Percentiles rank a stretch among this genome's conserved stretches.
Conservation (phyloP, 2,329 filamentous ascomycete genomes). For the Fusarium sp. region DNA sequence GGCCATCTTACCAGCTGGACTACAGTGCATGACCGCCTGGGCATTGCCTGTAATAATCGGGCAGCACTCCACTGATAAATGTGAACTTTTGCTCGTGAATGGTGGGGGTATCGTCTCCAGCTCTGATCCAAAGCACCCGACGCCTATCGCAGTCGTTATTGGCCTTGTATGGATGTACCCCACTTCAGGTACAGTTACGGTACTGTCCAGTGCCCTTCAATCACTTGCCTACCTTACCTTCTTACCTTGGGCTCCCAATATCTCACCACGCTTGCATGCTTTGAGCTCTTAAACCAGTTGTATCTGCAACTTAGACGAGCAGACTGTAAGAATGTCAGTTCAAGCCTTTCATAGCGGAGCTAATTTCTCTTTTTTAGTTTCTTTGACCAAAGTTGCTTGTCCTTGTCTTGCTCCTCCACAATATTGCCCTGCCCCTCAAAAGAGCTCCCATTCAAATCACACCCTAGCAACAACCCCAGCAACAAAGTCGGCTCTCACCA, state of each 20-base stretch:
- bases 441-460: conserved; percentile 9
- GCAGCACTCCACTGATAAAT: no score
- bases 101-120: no score
- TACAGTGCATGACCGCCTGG: not conserved
- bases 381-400: not conserved
- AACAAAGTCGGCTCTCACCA: conserved; percentile 1
- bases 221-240: no score
- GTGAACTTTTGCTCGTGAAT: no score
- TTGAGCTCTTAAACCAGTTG: conserved; percentile 13
- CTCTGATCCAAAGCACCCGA: no score
- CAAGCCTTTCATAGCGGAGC: not conserved
- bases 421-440: conserved; percentile 12
- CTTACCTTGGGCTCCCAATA: conserved; percentile 19
- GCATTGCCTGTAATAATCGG: no score
- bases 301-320: not conserved
- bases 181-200: conserved; percentile 30
- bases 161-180: conserved; percentile 20
- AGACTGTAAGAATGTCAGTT: not conserved
- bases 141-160: no score
- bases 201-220: conserved; percentile 15
- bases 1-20: not conserved
- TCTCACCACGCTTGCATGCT: conserved; percentile 29
- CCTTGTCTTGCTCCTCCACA: conserved; percentile 1
- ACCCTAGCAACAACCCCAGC: conserved; percentile 27
- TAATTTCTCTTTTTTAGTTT: not conserved